Evolutionary conservation across 495 filamentous ascomycete species (phyloP).

Genomic region (Penicillium angulare): DNA sequence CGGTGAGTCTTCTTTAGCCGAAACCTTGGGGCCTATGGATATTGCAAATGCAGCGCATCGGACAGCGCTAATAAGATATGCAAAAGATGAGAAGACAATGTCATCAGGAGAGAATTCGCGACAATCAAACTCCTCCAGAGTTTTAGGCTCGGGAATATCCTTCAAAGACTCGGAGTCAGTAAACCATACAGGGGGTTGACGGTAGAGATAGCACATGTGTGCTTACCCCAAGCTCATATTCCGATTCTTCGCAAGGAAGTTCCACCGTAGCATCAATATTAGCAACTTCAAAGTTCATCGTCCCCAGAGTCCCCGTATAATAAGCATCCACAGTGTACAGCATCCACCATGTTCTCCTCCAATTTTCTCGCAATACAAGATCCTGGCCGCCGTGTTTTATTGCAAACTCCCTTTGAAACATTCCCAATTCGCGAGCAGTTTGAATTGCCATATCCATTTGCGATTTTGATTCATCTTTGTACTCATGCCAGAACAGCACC

Average conservation of each 20-base stretch:
- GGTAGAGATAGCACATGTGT: no score
- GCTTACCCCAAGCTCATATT: conserved; percentile 64
- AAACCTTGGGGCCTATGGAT: conserved; percentile 15
- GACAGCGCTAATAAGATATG: conserved; percentile 64
- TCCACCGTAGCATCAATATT: conserved; percentile 56
- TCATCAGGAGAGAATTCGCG: conserved; percentile 61
- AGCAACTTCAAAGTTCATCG: conserved; percentile 48
- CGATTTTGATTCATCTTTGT: conserved; percentile 19
- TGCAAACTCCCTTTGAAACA: conserved; percentile 24
- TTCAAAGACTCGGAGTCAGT: conserved; percentile 33
- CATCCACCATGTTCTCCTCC: conserved; percentile 41
- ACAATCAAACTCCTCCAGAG: conserved; percentile 69
- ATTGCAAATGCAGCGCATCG: conserved; percentile 29
- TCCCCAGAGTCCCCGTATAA: conserved; percentile 30
- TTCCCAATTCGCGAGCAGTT: conserved; percentile 39
- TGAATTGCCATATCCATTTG: conserved; percentile 21
- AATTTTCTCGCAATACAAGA: conserved; percentile 25
- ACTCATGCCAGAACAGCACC: conserved; percentile 31
- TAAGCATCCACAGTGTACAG: conserved; percentile 30
- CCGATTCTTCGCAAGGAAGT: conserved; percentile 75
- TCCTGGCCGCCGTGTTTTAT: conserved; percentile 16
- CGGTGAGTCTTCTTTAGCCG: conserved; percentile 21
- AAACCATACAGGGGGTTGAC: no score
- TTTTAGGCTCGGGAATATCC: conserved; percentile 60
- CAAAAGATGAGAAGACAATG: conserved; percentile 71